Evolutionary conservation across 768 basidiomycete genomes (phyloP), one percentile per base, ranked within the genome.

Genomic region (Galerina sulciceps): DNA sequence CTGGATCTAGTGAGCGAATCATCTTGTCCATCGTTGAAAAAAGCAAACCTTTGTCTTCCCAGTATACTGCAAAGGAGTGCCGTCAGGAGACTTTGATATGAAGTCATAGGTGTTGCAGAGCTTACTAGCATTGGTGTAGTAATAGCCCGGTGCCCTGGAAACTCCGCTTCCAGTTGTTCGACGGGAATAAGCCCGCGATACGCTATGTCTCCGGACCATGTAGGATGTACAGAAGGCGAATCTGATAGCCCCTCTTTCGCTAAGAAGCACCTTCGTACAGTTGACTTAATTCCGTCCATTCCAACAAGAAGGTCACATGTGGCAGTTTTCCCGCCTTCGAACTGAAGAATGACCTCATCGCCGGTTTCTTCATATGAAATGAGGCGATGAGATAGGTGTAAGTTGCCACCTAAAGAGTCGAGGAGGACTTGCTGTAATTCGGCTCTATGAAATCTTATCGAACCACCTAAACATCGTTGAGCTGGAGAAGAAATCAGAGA

Each of bases 241-340:
- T 59, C n/a, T 14, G 20, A 40, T 13, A 57, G 50, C 2, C 63
- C 62, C 10, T 52, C 58, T 18, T 57, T 58, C 14, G 51, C 34
- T 13, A 71, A 23, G 50, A 71, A 62, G 14, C 43, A 18, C 20
- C 55, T 65, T 3, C 67, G 62, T 5, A 73, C 66, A 22, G 63
- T 67, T 0, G 80, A 81, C 18, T 67, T 75, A 55, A 81, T 68
- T 2, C 81, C 81, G 57, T 82, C 81, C 4, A 76, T 71, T 1
- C 76, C 80, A 8, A 81, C 61, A 35, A 83, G 67, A 9, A 82
- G 53, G 52, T 82, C 79, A 34, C 77, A 77, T 0, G 60, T 60
- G 3, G 70, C 69, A 1, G 59, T 67, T 14, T 70, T 68, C 4
- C 75, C 78, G n/a, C 81, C 75, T 0, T 67, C 55, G 53, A 82